phyloP scores from a whole-genome alignment of 1,139 yeast genomes.

The Lodderomyces parapsilosis region DNA sequence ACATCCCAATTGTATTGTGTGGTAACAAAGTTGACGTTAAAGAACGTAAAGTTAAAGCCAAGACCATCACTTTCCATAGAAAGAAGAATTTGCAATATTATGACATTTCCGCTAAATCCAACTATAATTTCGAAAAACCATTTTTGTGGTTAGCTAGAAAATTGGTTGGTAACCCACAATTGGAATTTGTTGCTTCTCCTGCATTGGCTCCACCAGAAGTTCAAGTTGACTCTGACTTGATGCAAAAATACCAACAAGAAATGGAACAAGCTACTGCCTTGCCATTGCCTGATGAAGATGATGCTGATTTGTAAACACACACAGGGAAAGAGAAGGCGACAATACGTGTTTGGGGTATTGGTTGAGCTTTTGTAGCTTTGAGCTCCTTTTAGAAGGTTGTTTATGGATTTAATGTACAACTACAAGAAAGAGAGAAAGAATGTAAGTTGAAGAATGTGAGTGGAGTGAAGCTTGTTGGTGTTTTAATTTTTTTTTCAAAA shows the following conservation, averaged over 20 bases:
- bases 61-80: constrained; percentile 99
- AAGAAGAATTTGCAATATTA: constrained; percentile 99
- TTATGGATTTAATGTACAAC: background rate
- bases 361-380: background rate
- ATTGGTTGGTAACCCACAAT: constrained; percentile 96
- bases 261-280: constrained; percentile 99
- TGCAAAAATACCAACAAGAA: constrained; percentile 98
- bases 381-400: background rate
- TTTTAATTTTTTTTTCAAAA: too few species aligned
- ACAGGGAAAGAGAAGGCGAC: too few species aligned
- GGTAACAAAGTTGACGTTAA: constrained; percentile 99
- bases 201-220: constrained; percentile 99
- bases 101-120: constrained; percentile 99
- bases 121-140: constrained; percentile 99
- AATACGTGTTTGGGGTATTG: too few species aligned
- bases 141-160: constrained; percentile 99
- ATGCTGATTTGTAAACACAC: constrained; percentile 84
- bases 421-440: background rate
- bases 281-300: constrained; percentile 99
- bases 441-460: too few species aligned
- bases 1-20: constrained; percentile 97
- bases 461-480: too few species aligned
- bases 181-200: constrained; percentile 98
- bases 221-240: constrained; percentile 90
- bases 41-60: constrained; percentile 99